Percentiles rank a stretch among this genome's conserved stretches.
phyloP scores from a whole-genome alignment of 2,329 filamentous ascomycete genomes.

The Penicillium sp. region DNA sequence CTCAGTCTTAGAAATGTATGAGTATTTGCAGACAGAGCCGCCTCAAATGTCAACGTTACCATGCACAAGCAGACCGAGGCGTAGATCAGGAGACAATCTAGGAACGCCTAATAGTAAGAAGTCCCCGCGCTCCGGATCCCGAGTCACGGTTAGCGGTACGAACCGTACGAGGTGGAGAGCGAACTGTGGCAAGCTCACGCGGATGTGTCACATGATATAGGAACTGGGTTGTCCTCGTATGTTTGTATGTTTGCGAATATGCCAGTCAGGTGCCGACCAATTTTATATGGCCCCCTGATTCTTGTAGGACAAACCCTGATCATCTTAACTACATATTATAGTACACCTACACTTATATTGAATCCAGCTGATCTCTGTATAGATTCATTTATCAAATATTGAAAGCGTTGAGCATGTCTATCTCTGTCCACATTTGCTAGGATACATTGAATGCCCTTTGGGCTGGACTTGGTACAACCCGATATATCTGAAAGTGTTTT shows the following conservation, averaged over 20 bases:
- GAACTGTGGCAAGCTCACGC: conserved; percentile 18
- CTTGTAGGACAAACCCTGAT: not conserved
- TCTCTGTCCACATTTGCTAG: not conserved
- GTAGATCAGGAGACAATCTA: conserved; percentile 12
- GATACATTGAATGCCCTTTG: not conserved
- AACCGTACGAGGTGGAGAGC: not conserved
- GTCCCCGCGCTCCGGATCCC: conserved; percentile 4
- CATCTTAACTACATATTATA: not conserved
- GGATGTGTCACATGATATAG: conserved; percentile 15
- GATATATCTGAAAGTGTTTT: no score
- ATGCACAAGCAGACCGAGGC: not conserved
- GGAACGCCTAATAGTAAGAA: conserved; percentile 7
- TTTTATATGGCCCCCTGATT: not conserved
- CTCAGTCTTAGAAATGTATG: not conserved
- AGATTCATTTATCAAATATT: no score
- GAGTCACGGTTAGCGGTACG: not conserved
- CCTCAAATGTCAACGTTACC: not conserved
- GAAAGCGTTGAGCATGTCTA: not conserved
- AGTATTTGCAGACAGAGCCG: conserved; percentile 5
- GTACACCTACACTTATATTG: not conserved
- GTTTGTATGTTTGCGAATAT: no score
- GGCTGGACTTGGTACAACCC: not conserved
- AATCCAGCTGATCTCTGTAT: no score
- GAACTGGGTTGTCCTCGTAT: conserved; percentile 5
- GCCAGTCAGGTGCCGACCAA: conserved; percentile 7